These are phyloP conservation scores for Millerozyma miso DNA, from an alignment of 805 yeast species.

Conservation along the genomic window DNA sequence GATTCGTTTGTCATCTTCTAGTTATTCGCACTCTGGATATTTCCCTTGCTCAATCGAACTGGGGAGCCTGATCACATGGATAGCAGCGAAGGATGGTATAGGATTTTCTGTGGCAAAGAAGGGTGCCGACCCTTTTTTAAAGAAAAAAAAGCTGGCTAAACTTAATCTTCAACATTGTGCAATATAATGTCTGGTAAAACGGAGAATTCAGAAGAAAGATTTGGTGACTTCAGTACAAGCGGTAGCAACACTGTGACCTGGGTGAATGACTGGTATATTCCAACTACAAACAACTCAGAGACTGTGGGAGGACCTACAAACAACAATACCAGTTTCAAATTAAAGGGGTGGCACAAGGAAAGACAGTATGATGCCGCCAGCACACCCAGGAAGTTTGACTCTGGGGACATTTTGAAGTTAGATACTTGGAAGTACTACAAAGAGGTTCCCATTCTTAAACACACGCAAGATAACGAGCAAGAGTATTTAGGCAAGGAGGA, in stretches of 20 bases:
- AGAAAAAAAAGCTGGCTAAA: background rate
- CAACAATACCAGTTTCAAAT: slow-evolving; percentile 8
- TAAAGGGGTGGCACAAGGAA: slow-evolving; percentile 39
- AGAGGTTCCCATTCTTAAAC: slow-evolving; percentile 49
- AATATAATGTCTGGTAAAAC: background rate
- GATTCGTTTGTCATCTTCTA: too few relatives aligned
- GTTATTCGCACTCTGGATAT: background rate
- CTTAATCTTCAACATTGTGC: background rate
- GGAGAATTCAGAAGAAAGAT: background rate
- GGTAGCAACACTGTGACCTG: slow-evolving; percentile 24
- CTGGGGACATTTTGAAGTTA: slow-evolving; percentile 44
- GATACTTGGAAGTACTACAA: slow-evolving; percentile 29
- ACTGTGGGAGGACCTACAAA: slow-evolving; percentile 2
- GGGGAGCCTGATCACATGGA: background rate
- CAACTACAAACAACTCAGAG: too few relatives aligned
- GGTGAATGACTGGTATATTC: slow-evolving; percentile 38
- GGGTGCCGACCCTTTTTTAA: background rate
- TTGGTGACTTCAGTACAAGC: background rate
- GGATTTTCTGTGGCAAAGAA: slow-evolving; percentile 6
- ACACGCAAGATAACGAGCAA: slow-evolving; percentile 35
- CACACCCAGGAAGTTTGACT: slow-evolving; percentile 7
- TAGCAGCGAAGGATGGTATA: background rate
- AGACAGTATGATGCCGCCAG: slow-evolving; percentile 14
- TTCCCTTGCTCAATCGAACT: background rate
- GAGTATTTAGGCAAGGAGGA: slow-evolving; percentile 18